A percentile compares a stretch with the other conserved stretches of the same genome.
Evolutionary conservation across 805 yeast species (phyloP).

Genomic region (Kodamaea nitidulidarum): DNA sequence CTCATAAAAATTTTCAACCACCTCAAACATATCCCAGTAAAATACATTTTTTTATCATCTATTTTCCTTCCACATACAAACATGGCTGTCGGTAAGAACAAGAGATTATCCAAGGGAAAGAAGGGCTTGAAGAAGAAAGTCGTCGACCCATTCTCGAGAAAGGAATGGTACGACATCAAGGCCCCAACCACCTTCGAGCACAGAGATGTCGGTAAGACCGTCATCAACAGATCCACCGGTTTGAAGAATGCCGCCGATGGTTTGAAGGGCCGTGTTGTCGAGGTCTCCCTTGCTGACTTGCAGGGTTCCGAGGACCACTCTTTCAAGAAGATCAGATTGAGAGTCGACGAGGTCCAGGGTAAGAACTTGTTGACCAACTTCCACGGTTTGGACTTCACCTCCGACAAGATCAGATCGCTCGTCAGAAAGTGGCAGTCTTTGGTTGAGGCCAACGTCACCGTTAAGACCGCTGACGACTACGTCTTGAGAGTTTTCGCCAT

Average conservation of each 20-base stretch:
- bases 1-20: not conserved
- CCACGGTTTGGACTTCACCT: slow-evolving; percentile 98
- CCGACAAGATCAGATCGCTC: slow-evolving; percentile 95
- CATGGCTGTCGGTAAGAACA: slow-evolving; percentile 61
- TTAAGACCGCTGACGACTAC: slow-evolving; percentile 97
- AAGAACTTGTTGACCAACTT: slow-evolving; percentile 97
- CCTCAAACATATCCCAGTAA: not conserved
- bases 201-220: slow-evolving; percentile 98
- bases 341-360: slow-evolving; percentile 99
- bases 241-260: slow-evolving; percentile 97
- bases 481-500: slow-evolving; percentile 93
- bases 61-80: slow-evolving; percentile 5
- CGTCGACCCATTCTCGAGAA: slow-evolving; percentile 98
- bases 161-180: slow-evolving; percentile 98
- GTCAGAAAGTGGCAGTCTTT: slow-evolving; percentile 99
- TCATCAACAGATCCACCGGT: slow-evolving; percentile 98
- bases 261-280: slow-evolving; percentile 95
- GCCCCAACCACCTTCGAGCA: slow-evolving; percentile 98
- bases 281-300: slow-evolving; percentile 92
- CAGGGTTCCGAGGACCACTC: slow-evolving; percentile 99
- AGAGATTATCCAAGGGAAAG: slow-evolving; percentile 86
- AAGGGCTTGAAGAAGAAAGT: slow-evolving; percentile 99
- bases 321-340: slow-evolving; percentile 93
- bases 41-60: slow-evolving; percentile 1
- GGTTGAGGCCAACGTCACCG: slow-evolving; percentile 97